A percentile compares a stretch with the other conserved stretches of the same genome.
Evolutionary conservation across 2,329 filamentous ascomycete genomes (phyloP).

Genomic region (Penicillium sclerotiorum): DNA sequence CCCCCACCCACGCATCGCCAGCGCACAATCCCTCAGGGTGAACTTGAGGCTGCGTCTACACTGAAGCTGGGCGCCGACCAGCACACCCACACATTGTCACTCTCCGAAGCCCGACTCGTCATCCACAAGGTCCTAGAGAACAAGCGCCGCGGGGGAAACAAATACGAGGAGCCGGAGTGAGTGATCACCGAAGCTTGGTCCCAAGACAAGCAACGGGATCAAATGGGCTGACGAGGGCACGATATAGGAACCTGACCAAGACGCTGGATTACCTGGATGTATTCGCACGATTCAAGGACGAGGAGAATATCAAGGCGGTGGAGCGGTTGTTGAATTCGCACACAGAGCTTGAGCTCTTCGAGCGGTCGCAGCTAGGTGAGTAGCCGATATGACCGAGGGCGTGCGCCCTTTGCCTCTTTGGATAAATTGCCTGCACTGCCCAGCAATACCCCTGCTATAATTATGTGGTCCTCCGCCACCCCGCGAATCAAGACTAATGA

Average conservation of each 20-base stretch:
- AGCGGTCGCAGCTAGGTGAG: slow-evolving; percentile 86
- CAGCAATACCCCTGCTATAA: too few species aligned
- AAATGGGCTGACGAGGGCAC: slow-evolving; percentile 4
- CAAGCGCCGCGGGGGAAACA: slow-evolving; percentile 76
- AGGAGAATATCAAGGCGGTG: slow-evolving; percentile 92
- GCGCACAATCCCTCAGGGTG: slow-evolving; percentile 51
- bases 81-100: slow-evolving; percentile 84
- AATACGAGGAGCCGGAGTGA: slow-evolving; percentile 82
- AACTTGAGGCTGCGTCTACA: slow-evolving; percentile 81
- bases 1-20: slow-evolving; percentile 45
- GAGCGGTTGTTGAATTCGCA: slow-evolving; percentile 81
- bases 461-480: not conserved
- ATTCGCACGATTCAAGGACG: slow-evolving; percentile 94
- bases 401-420: too few species aligned
- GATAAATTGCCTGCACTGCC: too few species aligned
- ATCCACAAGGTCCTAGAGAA: slow-evolving; percentile 87
- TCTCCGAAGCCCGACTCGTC: slow-evolving; percentile 88
- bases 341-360: slow-evolving; percentile 80
- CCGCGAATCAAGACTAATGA: not conserved
- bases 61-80: slow-evolving; percentile 93
- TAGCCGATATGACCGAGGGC: slow-evolving; percentile 17
- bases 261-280: slow-evolving; percentile 91
- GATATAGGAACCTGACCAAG: slow-evolving; percentile 69
- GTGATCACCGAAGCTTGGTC: slow-evolving; percentile 36
- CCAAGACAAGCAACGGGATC: slow-evolving; percentile 1